phyloP scores from a whole-genome alignment of 768 basidiomycete genomes.

The Termitomyces sp. region DNA sequence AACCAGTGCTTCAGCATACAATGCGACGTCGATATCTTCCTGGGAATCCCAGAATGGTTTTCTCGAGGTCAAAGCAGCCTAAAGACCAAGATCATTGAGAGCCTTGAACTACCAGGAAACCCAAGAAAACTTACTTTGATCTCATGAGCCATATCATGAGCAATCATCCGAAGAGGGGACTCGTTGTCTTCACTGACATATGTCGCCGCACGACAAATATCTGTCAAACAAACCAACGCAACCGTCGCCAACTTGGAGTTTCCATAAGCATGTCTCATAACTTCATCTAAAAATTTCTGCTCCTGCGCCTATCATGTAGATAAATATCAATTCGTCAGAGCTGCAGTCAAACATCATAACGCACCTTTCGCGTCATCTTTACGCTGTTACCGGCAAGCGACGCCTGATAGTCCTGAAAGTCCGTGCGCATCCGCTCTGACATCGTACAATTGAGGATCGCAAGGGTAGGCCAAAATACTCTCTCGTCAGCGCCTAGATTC shows the following conservation, averaged over 20 bases:
- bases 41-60: constrained; percentile 68
- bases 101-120: neutral
- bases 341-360: neutral
- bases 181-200: constrained; percentile 48
- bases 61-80: constrained; percentile 30
- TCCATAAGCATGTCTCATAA: constrained; percentile 52
- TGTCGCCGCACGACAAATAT: constrained; percentile 71
- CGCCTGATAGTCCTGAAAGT: constrained; percentile 55
- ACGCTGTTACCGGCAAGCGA: constrained; percentile 20
- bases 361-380: constrained; percentile 34
- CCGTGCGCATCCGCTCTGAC: constrained; percentile 63
- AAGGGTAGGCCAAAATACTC: constrained; percentile 74
- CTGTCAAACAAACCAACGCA: constrained; percentile 67
- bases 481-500: constrained; percentile 40
- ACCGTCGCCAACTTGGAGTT: constrained; percentile 59
- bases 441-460: constrained; percentile 69
- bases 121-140: constrained; percentile 49
- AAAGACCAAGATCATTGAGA: neutral
- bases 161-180: constrained; percentile 56
- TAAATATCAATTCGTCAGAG: neutral
- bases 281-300: constrained; percentile 55
- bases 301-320: constrained; percentile 26
- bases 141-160: constrained; percentile 72
- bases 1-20: constrained; percentile 72
- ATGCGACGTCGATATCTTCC: constrained; percentile 71